A percentile compares a stretch with the other conserved stretches of the same genome.
Conservation (phyloP, 257 asterid species). For the Lycium ferocissimum region DNA sequence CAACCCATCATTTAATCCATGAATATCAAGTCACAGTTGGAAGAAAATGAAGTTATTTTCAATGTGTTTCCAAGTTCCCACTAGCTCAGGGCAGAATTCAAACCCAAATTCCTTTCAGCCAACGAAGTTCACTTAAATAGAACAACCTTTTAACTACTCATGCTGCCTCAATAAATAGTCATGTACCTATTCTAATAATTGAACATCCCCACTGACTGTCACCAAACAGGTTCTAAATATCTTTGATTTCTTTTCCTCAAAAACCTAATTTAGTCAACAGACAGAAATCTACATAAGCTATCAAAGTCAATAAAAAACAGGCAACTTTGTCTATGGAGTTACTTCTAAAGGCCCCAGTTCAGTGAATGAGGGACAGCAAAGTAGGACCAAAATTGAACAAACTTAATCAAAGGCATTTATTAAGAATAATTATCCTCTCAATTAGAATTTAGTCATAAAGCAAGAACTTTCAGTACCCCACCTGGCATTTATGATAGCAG, state of each 20-base stretch:
- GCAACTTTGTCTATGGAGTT: not conserved
- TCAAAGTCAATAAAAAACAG: conserved; percentile 13
- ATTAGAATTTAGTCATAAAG: not conserved
- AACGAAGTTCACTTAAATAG: not conserved
- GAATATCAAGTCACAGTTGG: not conserved
- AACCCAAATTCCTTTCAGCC: conserved; percentile 22
- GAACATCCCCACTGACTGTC: not conserved
- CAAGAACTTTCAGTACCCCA: not conserved
- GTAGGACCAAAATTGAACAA: conserved; percentile 22
- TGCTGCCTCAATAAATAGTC: conserved; percentile 15
- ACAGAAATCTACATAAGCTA: not conserved
- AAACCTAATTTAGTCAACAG: conserved; percentile 11
- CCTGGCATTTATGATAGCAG: not conserved
- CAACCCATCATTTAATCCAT: not conserved
- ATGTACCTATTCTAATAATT: not conserved
- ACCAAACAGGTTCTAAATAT: not conserved
- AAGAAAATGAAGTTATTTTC: conserved; percentile 22
- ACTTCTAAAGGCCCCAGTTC: conserved; percentile 27
- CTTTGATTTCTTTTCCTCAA: not conserved
- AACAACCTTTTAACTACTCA: not conserved
- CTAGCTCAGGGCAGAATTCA: conserved; percentile 24
- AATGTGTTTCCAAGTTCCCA: not conserved
- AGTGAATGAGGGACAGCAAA: conserved; percentile 32
- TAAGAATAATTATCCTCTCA: not conserved
- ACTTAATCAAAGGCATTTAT: not conserved